phyloP scores from a whole-genome alignment of 2,329 filamentous ascomycete genomes.

The Pseudocercospora eumusae region DNA sequence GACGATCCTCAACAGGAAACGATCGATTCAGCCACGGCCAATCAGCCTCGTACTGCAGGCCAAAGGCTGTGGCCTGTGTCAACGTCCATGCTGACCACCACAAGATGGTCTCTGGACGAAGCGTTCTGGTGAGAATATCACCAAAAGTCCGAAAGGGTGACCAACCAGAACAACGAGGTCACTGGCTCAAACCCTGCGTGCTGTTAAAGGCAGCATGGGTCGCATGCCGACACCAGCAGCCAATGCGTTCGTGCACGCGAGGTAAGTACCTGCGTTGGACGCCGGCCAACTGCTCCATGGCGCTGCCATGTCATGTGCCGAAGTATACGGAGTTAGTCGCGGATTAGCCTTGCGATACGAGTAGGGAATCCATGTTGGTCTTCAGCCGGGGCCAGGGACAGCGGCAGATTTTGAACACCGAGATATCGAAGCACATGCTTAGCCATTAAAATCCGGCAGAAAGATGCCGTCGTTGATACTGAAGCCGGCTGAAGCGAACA shows the following conservation, averaged over 20 bases:
- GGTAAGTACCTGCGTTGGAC: neutral
- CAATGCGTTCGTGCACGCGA: neutral
- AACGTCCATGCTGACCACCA: neutral
- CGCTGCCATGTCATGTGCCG: neutral
- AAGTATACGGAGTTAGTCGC: neutral
- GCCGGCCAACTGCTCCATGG: neutral
- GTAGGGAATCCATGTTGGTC: neutral
- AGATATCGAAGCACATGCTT: constrained; percentile 37
- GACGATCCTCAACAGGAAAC: constrained; percentile 6
- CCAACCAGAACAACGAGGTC: neutral
- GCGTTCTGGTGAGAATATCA: neutral
- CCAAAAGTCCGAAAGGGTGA: neutral
- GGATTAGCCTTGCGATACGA: neutral
- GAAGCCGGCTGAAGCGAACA: neutral
- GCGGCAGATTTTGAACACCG: constrained; percentile 32
- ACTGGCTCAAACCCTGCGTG: neutral
- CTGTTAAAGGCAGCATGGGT: neutral
- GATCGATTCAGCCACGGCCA: constrained; percentile 18
- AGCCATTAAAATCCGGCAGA: constrained; percentile 19
- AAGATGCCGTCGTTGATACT: constrained; percentile 10
- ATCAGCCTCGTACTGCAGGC: neutral
- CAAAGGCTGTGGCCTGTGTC: neutral
- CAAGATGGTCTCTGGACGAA: no score
- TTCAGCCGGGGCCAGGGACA: neutral
- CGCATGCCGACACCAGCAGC: neutral